phyloP scores from a whole-genome alignment of 163 green algal species.

The Chloroidium sp. region DNA sequence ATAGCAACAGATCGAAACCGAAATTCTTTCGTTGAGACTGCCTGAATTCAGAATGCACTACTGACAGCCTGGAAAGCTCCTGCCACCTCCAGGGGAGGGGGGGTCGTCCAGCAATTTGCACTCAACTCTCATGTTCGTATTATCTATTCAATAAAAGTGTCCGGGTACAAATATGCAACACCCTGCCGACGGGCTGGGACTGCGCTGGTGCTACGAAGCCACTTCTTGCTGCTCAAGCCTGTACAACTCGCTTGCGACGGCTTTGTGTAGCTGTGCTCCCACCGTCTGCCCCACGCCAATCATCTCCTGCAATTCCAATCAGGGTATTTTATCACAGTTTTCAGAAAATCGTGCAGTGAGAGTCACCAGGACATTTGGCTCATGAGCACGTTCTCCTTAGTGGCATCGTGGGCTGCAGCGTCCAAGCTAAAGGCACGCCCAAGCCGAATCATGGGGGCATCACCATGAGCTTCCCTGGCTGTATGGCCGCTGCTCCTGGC shows the following conservation, averaged over 20 bases:
- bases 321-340: not conserved
- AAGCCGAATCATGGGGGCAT: not conserved
- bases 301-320: conserved; percentile 4
- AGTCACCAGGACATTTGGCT: not conserved
- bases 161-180: no score
- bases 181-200: no score
- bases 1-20: no score
- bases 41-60: no score
- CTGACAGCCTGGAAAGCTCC: no score
- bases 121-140: no score
- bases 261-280: not conserved
- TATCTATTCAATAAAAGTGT: no score
- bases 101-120: no score
- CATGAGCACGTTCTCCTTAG: not conserved
- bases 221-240: no score
- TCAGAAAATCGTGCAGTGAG: not conserved
- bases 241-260: not conserved
- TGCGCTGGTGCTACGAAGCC: no score
- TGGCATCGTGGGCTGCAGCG: not conserved
- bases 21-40: no score
- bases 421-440: not conserved
- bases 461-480: not conserved
- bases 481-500: not conserved
- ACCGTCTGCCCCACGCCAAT: not conserved
- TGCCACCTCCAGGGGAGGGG: no score